Evolutionary conservation across 1,284 basidiomycete species (phyloP), one percentile per base, ranked within the genome.

Genomic region (Rhodotorula sp.): DNA sequence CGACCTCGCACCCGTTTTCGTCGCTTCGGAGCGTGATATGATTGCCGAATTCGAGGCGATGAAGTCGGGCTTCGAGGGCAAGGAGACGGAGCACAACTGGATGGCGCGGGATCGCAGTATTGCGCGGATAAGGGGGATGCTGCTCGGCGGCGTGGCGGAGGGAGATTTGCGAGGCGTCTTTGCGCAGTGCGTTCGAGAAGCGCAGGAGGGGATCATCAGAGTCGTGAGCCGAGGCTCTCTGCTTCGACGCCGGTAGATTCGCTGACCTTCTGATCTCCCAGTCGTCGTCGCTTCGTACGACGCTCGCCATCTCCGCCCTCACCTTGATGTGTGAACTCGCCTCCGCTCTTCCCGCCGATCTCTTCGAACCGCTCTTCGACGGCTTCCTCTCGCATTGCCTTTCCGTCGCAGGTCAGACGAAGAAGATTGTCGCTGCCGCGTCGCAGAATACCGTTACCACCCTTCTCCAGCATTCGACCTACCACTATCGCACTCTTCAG

Each of bases 71-170:
- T 97, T 97, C 77, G 90, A 92, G 88, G 94, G 93, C 24, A 96
- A 88, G 81, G 96, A 99, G 82, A 92, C 91, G 0, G 95, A 99
- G 78, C 91, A 95, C 76, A 99, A 99, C 78, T 99, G 95, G 95
- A 85, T 87, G 53, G 82, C 84, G 32, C 86, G 95, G 71, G 95
- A 99, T 73, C 87, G 86, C 71, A 85, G 89, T 20, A 84, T 97
- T 68, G 84, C 88, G 58, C 86, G 87, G 24, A 87, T 99, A 17
- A 86, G 96, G 59, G 94, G 95, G 10, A 94, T 99, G 91, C 81
- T 99, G 70, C 90, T 89, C 74, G 71, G 62, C 9, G 61, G 57
- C 2, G 61, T 70, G 6, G 46, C 59, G 9, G 30, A 62, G 30
- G 64, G 92, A 90, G 89, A 90, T 57, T 89, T 90, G 1, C 88